phyloP scores from a whole-genome alignment of 805 yeast genomes.

The Jamesozyma spencerorum region DNA sequence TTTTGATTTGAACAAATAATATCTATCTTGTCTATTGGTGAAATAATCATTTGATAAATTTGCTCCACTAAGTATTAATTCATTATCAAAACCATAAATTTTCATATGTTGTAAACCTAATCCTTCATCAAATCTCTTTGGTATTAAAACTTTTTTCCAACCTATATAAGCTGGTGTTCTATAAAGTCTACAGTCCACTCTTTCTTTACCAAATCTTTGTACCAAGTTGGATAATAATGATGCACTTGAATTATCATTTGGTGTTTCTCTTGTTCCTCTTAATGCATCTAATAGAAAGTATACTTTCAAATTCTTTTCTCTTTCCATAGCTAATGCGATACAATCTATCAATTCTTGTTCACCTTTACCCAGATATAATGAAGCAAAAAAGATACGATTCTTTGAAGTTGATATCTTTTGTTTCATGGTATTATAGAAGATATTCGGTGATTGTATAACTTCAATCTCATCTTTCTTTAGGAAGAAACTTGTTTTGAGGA shows the following conservation, averaged over 20 bases:
- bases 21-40: slow-evolving; percentile 90
- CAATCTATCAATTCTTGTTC: slow-evolving; percentile 68
- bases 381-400: slow-evolving; percentile 64
- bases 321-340: slow-evolving; percentile 47
- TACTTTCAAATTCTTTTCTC: slow-evolving; percentile 55
- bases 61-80: slow-evolving; percentile 82
- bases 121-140: slow-evolving; percentile 83
- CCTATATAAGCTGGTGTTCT: slow-evolving; percentile 83
- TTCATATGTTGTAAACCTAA: slow-evolving; percentile 95
- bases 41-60: slow-evolving; percentile 87
- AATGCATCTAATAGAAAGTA: slow-evolving; percentile 76
- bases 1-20: slow-evolving; percentile 57
- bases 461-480: slow-evolving; percentile 47
- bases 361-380: slow-evolving; percentile 75
- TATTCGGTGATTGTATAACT: slow-evolving; percentile 54
- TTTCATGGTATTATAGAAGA: slow-evolving; percentile 62
- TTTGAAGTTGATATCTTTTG: slow-evolving; percentile 54
- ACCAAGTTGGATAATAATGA: slow-evolving; percentile 59
- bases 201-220: slow-evolving; percentile 46
- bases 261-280: slow-evolving; percentile 89
- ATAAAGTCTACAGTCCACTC: slow-evolving; percentile 76
- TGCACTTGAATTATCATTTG: slow-evolving; percentile 61
- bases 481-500: slow-evolving; percentile 40
- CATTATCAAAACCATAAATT: slow-evolving; percentile 88
- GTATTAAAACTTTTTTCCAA: slow-evolving; percentile 52